A percentile compares a stretch with the other conserved stretches of the same genome.
phyloP scores from a whole-genome alignment of 805 yeast species.

The Saturnispora dispora region DNA sequence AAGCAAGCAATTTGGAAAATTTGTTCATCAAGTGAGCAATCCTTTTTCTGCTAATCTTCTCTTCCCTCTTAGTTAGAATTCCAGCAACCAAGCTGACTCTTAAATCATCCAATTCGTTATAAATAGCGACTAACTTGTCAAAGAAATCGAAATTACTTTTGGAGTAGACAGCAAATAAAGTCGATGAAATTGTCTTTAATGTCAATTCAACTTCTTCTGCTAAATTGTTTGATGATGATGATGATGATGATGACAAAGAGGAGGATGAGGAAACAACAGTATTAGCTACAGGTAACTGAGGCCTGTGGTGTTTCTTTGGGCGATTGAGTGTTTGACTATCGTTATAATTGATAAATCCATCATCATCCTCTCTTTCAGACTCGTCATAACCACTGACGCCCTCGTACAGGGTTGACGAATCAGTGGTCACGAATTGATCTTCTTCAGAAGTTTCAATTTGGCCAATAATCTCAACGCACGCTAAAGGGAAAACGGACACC shows the following conservation, averaged over 20 bases:
- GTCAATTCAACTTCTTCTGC: conserved; percentile 51
- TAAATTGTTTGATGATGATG: conserved; percentile 31
- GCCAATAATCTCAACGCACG: conserved; percentile 39
- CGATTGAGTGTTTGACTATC: conserved; percentile 13
- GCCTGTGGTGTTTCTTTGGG: conserved; percentile 24
- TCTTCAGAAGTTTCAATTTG: conserved; percentile 21
- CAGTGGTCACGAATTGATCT: background rate
- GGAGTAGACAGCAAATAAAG: conserved; percentile 61
- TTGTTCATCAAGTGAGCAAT: conserved; percentile 46
- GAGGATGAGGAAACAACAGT: conserved; percentile 32
- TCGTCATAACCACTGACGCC: conserved; percentile 10
- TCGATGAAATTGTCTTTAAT: conserved; percentile 48
- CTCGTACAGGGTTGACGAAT: conserved; percentile 7
- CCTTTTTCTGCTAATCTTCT: conserved; percentile 36
- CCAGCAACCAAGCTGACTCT: conserved; percentile 43
- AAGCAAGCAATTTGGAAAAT: conserved; percentile 51
- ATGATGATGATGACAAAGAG: conserved; percentile 28
- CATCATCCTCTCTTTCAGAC: conserved; percentile 10
- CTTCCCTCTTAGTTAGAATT: conserved; percentile 48
- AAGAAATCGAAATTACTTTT: conserved; percentile 60
- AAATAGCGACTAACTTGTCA: conserved; percentile 44
- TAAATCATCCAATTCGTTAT: conserved; percentile 48
- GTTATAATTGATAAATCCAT: background rate
- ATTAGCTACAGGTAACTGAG: conserved; percentile 45
- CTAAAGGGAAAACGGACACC: conserved; percentile 54